Conservation (phyloP, 768 basidiomycete species). For the Sutorius australiensis region DNA sequence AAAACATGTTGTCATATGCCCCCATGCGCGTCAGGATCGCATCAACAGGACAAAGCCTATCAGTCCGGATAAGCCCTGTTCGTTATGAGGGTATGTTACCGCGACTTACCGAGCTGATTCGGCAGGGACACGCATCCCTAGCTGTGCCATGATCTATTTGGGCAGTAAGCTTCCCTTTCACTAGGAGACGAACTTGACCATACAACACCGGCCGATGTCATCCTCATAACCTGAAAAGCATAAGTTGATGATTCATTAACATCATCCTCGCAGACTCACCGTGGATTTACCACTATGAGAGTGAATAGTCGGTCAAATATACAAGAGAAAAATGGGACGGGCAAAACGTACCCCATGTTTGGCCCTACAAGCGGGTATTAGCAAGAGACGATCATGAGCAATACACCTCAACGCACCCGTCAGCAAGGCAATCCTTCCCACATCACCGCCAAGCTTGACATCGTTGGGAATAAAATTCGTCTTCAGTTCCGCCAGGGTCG, state of each 20-base stretch:
- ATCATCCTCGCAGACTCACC: conserved; percentile 31
- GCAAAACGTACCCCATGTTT: conserved; percentile 73
- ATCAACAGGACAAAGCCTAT: conserved; percentile 83
- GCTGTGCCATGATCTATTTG: conserved; percentile 80
- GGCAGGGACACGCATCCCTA: conserved; percentile 95
- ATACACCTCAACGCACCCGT: conserved; percentile 55
- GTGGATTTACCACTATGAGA: conserved; percentile 71
- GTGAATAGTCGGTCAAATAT: neutral
- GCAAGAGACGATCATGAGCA: neutral
- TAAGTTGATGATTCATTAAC: neutral
- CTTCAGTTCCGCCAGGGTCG: conserved; percentile 66
- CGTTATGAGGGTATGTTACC: neutral
- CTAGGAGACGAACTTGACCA: conserved; percentile 20
- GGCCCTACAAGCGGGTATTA: conserved; percentile 47
- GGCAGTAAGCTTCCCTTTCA: conserved; percentile 4
- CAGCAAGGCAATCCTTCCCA: conserved; percentile 74
- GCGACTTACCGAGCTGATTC: conserved; percentile 60
- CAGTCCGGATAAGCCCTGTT: conserved; percentile 3
- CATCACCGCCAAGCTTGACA: conserved; percentile 75
- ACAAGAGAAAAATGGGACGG: neutral
- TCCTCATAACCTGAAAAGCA: conserved; percentile 68
- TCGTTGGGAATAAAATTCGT: conserved; percentile 91
- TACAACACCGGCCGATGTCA: conserved; percentile 92
- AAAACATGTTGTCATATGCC: conserved; percentile 97
- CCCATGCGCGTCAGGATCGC: conserved; percentile 96